A percentile compares a stretch with the other conserved stretches of the same genome.
phyloP scores from a whole-genome alignment of 768 basidiomycete species.

The Phaeolepiota aurea region DNA sequence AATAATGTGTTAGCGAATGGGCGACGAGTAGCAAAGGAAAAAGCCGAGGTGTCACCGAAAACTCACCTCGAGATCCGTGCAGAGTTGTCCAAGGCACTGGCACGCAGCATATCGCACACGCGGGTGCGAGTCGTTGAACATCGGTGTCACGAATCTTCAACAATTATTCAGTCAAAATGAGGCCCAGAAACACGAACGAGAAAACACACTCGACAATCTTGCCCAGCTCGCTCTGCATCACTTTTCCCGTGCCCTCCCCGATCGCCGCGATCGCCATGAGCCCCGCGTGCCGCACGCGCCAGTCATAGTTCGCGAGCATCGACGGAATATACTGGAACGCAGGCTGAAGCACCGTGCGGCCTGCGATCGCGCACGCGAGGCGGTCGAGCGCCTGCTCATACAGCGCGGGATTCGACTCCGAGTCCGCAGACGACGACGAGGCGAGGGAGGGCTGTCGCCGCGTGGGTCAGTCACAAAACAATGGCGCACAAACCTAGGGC shows the following conservation, averaged over 20 bases:
- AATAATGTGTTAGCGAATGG: too few species aligned
- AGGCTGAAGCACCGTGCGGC: constrained; percentile 64
- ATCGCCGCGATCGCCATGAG: constrained; percentile 83
- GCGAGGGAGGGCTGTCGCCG: constrained; percentile 48
- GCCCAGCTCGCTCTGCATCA: constrained; percentile 75
- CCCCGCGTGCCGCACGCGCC: constrained; percentile 80
- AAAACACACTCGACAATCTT: constrained; percentile 69
- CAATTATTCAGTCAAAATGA: too few species aligned
- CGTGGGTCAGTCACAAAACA: not conserved
- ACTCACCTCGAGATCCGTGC: constrained; percentile 77
- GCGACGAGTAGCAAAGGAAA: not conserved
- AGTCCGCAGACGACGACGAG: constrained; percentile 47
- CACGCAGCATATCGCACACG: constrained; percentile 71
- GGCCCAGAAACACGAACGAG: constrained; percentile 1
- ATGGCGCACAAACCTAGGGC: constrained; percentile 1
- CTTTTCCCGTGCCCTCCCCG: constrained; percentile 76
- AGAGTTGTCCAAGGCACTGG: constrained; percentile 85
- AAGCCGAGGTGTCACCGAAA: too few species aligned
- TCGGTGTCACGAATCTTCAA: constrained; percentile 61
- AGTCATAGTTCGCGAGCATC: constrained; percentile 76
- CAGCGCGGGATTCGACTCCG: constrained; percentile 59
- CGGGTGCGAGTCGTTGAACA: constrained; percentile 75
- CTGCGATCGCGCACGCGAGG: constrained; percentile 73
- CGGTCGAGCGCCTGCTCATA: constrained; percentile 83
- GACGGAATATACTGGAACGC: constrained; percentile 80